A percentile compares a stretch with the other conserved stretches of the same genome.
phyloP scores from a whole-genome alignment of 2,329 filamentous ascomycete species.

The Emergomyces pasteurianus region DNA sequence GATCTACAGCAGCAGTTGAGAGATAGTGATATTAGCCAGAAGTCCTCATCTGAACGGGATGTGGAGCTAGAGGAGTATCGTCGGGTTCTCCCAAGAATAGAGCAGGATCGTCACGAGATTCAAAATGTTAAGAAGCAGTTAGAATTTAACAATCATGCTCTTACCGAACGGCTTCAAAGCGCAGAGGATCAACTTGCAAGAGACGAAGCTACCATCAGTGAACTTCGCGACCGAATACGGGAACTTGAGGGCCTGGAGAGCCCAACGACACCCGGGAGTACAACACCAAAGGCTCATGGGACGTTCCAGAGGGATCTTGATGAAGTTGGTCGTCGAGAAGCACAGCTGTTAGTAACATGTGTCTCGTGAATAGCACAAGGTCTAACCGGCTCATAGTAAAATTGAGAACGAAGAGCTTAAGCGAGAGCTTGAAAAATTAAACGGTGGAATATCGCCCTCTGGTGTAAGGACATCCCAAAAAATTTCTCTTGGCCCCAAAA shows the following conservation, averaged over 20 bases:
- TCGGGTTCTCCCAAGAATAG: slow-evolving; percentile 34
- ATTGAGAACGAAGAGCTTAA: slow-evolving; percentile 29
- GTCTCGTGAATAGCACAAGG: not conserved
- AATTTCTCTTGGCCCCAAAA: not conserved
- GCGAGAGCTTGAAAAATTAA: slow-evolving; percentile 25
- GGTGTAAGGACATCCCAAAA: slow-evolving; percentile 9
- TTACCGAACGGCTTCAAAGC: slow-evolving; percentile 33
- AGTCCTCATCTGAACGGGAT: slow-evolving; percentile 29
- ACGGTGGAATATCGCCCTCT: slow-evolving; percentile 12
- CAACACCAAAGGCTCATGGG: slow-evolving; percentile 28
- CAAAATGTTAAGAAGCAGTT: slow-evolving; percentile 37
- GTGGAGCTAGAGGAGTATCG: slow-evolving; percentile 34
- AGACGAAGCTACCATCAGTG: slow-evolving; percentile 31
- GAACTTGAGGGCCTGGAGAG: slow-evolving; percentile 32
- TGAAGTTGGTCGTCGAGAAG: slow-evolving; percentile 27
- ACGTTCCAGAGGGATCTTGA: slow-evolving; percentile 33
- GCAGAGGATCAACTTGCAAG: slow-evolving; percentile 32
- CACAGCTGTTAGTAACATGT: slow-evolving; percentile 23
- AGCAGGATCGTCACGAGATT: slow-evolving; percentile 37
- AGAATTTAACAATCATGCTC: slow-evolving; percentile 37
- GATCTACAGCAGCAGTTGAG: slow-evolving; percentile 37
- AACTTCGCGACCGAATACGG: slow-evolving; percentile 30
- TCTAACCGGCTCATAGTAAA: slow-evolving; percentile 23
- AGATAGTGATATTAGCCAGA: slow-evolving; percentile 32
- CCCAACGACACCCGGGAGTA: slow-evolving; percentile 26